Base-by-base conservation (phyloP, 2,329 filamentous ascomycete genomes). In the Diaporthe citri region DNA sequence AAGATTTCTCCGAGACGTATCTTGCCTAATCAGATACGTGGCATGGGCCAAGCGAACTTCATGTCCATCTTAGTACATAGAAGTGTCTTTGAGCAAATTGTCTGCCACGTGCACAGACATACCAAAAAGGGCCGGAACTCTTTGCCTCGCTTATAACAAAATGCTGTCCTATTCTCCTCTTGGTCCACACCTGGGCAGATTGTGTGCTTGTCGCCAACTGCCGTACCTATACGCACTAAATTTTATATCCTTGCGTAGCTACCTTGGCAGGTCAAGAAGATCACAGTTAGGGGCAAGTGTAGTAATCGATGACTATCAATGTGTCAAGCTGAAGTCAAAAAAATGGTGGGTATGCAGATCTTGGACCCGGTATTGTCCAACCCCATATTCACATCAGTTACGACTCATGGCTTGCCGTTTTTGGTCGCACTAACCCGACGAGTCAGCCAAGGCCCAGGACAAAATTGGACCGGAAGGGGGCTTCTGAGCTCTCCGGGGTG, bases 361-460 rank as follows among this genome's bases (percentile, higher is more conserved):
- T n/a, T 67, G 10, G 10, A 13, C 5, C 28, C 25, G 20, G 22
- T 36, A 12, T 51, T 28, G 43, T 36, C 20, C 43, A 67, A 36
- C 46, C 13, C 43, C 31, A 39, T 39, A 39, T 39, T 39, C 36
- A 39, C 36, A 39, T 4, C 36, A 36, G 25, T 17, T n/a, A 31
- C 62, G 62, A 67, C 62, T 67, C 62, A 67, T 67, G 43, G 62
- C 20, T 51, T 67, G 8, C 62, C 62, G 20, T 51, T 67, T 52
- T 67, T 51, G 62, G 15, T 25, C 62, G 6, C 62, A 67, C 62
- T 67, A 67, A 28, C 13, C 8, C 31, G 9, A 67, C 62, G 62
- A 67, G 62, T 67, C 62, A 67, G 62, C 28, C 43, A 51, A 7
- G 13, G 28, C 15, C 28, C 41, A 51, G 13, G 28, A 28, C 62